Conservation (phyloP, 2,329 filamentous ascomycete genomes). For the Pseudomassariella vexata region DNA sequence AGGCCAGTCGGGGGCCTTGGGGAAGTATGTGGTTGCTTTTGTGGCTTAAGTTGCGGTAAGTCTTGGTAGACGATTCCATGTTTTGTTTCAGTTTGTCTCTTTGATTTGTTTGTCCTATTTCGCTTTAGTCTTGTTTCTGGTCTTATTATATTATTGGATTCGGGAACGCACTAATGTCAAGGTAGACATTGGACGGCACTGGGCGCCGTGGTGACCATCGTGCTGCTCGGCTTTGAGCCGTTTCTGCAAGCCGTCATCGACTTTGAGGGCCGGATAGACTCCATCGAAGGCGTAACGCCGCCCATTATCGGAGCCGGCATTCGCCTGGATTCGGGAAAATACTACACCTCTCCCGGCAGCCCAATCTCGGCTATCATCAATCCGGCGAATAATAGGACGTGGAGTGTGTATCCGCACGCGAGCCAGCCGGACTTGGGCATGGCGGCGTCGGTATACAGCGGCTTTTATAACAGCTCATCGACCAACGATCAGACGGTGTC, state of each 20-base stretch:
- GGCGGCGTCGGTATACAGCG: conserved; percentile 6
- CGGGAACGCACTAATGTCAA: neutral
- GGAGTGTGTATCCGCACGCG: neutral
- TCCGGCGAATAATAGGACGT: neutral
- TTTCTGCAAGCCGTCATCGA: conserved; percentile 15
- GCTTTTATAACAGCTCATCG: conserved; percentile 10
- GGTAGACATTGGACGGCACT: conserved; percentile 10
- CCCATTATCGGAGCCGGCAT: conserved; percentile 5
- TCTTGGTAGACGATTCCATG: neutral
- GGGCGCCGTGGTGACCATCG: conserved; percentile 10
- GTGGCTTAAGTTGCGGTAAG: conserved; percentile 12
- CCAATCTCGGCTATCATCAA: too few relatives aligned
- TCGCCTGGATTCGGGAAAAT: conserved; percentile 9
- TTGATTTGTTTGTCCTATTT: conserved; percentile 3
- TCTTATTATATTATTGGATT: neutral
- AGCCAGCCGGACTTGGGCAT: conserved; percentile 1
- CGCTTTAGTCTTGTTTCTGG: conserved; percentile 6
- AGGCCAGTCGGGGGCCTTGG: conserved; percentile 18
- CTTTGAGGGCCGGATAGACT: conserved; percentile 8
- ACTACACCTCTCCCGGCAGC: too few relatives aligned
- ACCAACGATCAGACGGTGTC: neutral
- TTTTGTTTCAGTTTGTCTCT: neutral
- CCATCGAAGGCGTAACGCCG: neutral
- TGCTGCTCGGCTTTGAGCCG: conserved; percentile 12
- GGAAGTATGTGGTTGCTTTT: conserved; percentile 15